Conservation (phyloP, 2,329 filamentous ascomycete species). For the Penicillium digitatum region DNA sequence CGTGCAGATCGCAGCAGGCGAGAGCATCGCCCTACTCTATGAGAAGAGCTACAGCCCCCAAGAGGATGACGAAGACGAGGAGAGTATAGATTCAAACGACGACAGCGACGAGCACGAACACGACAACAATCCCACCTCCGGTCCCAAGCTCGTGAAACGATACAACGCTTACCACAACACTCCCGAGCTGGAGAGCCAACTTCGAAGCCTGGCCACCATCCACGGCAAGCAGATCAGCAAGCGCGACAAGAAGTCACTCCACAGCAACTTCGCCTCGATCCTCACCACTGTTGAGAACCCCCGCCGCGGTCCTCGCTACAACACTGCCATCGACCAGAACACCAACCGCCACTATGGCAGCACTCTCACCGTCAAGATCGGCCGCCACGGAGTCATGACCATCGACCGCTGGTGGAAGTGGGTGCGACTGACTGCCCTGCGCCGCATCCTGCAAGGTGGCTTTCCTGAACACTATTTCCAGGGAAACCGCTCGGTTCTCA, state of each 20-base stretch:
- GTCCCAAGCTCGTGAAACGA: slow-evolving; percentile 53
- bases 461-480: slow-evolving; percentile 60
- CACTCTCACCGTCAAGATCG: slow-evolving; percentile 58
- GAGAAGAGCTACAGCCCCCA: slow-evolving; percentile 64
- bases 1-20: slow-evolving; percentile 73
- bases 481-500: slow-evolving; percentile 58
- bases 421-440: slow-evolving; percentile 58
- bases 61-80: slow-evolving; percentile 57
- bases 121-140: slow-evolving; percentile 39
- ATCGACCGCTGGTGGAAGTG: slow-evolving; percentile 74
- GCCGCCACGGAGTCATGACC: slow-evolving; percentile 55
- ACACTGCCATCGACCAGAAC: slow-evolving; percentile 59
- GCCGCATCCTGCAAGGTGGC: slow-evolving; percentile 58
- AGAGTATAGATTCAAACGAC: slow-evolving; percentile 35
- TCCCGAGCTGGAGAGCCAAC: slow-evolving; percentile 56
- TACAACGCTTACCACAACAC: slow-evolving; percentile 66
- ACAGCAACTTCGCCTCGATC: slow-evolving; percentile 63
- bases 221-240: slow-evolving; percentile 62
- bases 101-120: slow-evolving; percentile 45
- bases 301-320: slow-evolving; percentile 62
- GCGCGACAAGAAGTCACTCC: slow-evolving; percentile 63
- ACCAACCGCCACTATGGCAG: slow-evolving; percentile 59
- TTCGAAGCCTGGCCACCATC: slow-evolving; percentile 57
- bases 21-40: slow-evolving; percentile 77
- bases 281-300: slow-evolving; percentile 64